Percentiles rank a stretch among this genome's conserved stretches.
These are phyloP conservation scores for Phylloporus arenicola DNA, from an alignment of 768 basidiomycete genomes.

Conservation along the genomic window DNA sequence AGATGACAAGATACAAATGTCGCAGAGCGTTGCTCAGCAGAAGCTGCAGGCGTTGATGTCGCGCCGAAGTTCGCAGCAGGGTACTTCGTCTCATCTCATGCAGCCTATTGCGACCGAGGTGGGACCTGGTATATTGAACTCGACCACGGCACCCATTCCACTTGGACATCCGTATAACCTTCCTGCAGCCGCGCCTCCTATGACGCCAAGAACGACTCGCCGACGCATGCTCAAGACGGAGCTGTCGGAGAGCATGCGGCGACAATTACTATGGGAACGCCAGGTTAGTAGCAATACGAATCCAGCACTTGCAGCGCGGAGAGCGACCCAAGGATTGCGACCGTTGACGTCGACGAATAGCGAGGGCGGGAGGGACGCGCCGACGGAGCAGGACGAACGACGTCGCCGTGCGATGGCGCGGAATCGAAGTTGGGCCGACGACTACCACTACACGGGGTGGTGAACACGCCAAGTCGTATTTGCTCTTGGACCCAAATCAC, in stretches of 20 bases:
- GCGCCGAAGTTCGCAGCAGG: conserved; percentile 35
- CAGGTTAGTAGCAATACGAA: conserved; percentile 54
- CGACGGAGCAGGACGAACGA: conserved; percentile 33
- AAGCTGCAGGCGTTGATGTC: conserved; percentile 54
- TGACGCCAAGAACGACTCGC: conserved; percentile 82
- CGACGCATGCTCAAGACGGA: conserved; percentile 81
- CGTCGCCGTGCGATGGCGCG: conserved; percentile 45
- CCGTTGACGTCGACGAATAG: conserved; percentile 31
- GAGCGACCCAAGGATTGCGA: conserved; percentile 28
- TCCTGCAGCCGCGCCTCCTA: conserved; percentile 57
- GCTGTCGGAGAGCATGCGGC: conserved; percentile 75
- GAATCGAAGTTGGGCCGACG: conserved; percentile 65
- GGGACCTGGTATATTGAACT: conserved; percentile 21
- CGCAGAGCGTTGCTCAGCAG: conserved; percentile 66
- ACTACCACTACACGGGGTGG: conserved; percentile 65
- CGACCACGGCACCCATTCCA: conserved; percentile 49
- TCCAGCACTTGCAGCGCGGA: conserved; percentile 33
- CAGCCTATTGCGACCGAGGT: conserved; percentile 14
- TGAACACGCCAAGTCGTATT: conserved; percentile 25
- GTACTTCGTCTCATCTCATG: conserved; percentile 16
- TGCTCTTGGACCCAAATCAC: conserved; percentile 7
- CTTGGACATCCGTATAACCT: conserved; percentile 68
- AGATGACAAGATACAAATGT: conserved; percentile 49
- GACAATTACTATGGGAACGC: conserved; percentile 78
- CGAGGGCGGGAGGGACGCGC: conserved; percentile 11